A percentile compares a stretch with the other conserved stretches of the same genome.
Evolutionary conservation across 106 monocot genomes (phyloP).

Genomic region (Allium fistulosum): DNA sequence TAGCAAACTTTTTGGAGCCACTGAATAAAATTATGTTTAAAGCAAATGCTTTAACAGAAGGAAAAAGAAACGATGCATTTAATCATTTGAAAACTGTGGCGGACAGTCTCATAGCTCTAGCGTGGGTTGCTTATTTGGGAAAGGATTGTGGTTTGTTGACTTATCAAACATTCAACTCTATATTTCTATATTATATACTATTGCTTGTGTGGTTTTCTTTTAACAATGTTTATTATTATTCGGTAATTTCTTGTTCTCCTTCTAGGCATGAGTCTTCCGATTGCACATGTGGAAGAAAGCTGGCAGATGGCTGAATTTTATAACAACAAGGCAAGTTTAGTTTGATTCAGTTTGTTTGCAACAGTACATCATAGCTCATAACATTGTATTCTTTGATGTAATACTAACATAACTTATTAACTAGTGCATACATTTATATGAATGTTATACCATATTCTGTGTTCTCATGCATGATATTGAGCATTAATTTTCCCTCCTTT

Average conservation of each 20-base stretch:
- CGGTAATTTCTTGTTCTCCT: conserved; percentile 1
- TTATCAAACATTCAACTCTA: not conserved
- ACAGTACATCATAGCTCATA: too few relatives aligned
- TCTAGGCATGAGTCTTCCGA: conserved; percentile 89
- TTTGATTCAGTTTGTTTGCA: not conserved
- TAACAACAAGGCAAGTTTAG: conserved; percentile 71
- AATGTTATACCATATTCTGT: too few relatives aligned
- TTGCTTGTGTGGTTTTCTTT: not conserved
- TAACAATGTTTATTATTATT: not conserved
- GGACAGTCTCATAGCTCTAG: conserved; percentile 84
- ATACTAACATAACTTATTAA: too few relatives aligned
- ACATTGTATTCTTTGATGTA: too few relatives aligned
- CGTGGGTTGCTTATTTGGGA: conserved; percentile 89
- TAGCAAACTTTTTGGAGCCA: conserved; percentile 80
- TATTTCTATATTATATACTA: not conserved
- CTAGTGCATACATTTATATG: too few relatives aligned
- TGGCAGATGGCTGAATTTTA: conserved; percentile 99
- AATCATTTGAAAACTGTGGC: conserved; percentile 80
- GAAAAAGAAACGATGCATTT: conserved; percentile 71
- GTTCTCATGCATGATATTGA: too few relatives aligned
- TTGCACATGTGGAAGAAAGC: conserved; percentile 92
- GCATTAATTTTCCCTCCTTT: too few relatives aligned
- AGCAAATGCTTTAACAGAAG: conserved; percentile 84
- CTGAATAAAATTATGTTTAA: conserved; percentile 75
- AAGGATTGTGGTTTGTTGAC: conserved; percentile 78